Evolutionary conservation across 75 land plant genomes (phyloP).

Genomic region (Ceratopteris richardii): DNA sequence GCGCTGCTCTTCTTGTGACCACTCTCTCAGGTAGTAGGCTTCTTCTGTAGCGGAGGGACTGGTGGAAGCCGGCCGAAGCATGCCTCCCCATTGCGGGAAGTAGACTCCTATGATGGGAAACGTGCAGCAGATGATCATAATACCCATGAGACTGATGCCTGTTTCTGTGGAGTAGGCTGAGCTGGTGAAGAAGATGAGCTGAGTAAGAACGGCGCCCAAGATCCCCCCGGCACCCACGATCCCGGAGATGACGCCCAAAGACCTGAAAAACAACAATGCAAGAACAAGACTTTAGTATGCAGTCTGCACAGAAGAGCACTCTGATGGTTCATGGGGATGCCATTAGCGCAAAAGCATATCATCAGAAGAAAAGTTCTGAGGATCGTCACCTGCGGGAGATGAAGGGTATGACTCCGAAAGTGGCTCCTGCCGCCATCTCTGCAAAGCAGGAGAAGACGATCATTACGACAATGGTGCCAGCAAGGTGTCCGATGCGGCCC

Average conservation of each 20-base stretch:
- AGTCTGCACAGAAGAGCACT: too few relatives aligned
- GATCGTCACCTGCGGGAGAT: conserved; percentile 52
- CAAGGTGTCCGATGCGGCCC: conserved; percentile 35
- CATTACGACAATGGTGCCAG: conserved; percentile 47
- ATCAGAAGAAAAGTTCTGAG: too few relatives aligned
- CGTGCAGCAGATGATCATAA: conserved; percentile 27
- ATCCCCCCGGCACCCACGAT: conserved; percentile 73
- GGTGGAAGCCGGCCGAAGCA: conserved; percentile 51
- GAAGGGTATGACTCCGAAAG: conserved; percentile 75
- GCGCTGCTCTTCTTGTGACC: conserved; percentile 14
- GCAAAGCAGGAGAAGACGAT: conserved; percentile 67
- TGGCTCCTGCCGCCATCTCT: conserved; percentile 74
- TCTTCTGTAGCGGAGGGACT: conserved; percentile 36
- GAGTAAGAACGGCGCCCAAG: conserved; percentile 54
- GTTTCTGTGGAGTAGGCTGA: conserved; percentile 32
- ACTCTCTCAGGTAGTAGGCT: conserved; percentile 50
- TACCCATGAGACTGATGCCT: conserved; percentile 36
- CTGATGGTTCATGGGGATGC: too few relatives aligned
- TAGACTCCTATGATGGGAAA: conserved; percentile 29
- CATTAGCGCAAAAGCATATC: too few relatives aligned
- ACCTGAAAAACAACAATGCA: too few relatives aligned
- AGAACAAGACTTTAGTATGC: too few relatives aligned
- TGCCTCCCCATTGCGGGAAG: conserved; percentile 79
- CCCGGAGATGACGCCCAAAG: conserved; percentile 67
- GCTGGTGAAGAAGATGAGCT: conserved; percentile 53